Evolutionary conservation across 345 rosid genomes (phyloP), one percentile per base, ranked within the genome.

Genomic region (Linum lewisii): DNA sequence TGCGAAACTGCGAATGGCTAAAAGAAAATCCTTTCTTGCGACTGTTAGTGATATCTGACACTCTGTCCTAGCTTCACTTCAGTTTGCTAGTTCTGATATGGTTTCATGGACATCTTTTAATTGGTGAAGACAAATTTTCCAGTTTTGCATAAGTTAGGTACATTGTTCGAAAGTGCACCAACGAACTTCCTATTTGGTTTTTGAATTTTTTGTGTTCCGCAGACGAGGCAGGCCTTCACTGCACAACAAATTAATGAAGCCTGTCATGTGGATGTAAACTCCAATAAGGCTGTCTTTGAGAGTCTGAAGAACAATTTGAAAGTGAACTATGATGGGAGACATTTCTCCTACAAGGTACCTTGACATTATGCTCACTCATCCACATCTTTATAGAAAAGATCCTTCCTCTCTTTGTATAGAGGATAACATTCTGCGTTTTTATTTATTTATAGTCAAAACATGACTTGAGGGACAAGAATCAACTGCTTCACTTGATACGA

Each of bases 261-360:
- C 1, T 79, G 88, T 64, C 70, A 80, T 60, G 96, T 86, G 34
- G 95, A 88, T 68, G 73, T 71, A 74, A 70, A 70, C 64, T 63
- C 85, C 34, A 88, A 88, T 66, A 91, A 86, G 72, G 88, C 82
- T 62, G 96, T 88, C 51, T 88, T 91, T 69, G 95, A 86, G 67
- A 83, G 90, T 66, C 67, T 88, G 77, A 79, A 72, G 58, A 86
- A 86, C 57, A 92, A 92, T 66, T 86, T 65, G 0, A 92, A 92
- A 75, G 96, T 81, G 19, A 47, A 70, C 50, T 92, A 78, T 23
- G 95, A 92, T 57, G 96, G 98, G 24, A 79, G 34, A 73, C 76
- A 85, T 60, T 86, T 92, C 70, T 80, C 93, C 52, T 92, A 92
- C 78, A 92, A 92, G 96, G 98, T 84, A 64, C 73, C 22, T 52